Conservation (phyloP, 192 early-diverging fungal genomes). For the Paraglomus brasilianum region DNA sequence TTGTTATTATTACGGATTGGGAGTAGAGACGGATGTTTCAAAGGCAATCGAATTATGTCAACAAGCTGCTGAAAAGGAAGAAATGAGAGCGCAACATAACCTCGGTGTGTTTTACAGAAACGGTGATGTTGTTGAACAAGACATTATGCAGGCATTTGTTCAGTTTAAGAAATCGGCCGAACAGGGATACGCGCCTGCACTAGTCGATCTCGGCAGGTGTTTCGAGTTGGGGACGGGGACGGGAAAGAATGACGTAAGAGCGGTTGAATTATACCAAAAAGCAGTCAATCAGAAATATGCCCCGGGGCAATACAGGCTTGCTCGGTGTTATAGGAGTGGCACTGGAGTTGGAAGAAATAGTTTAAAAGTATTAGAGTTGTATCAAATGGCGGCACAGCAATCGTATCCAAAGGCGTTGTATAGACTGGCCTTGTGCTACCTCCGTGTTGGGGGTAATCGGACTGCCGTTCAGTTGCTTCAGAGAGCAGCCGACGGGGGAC, state of each 20-base stretch:
- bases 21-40: not conserved
- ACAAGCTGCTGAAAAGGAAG: slow-evolving; percentile 2
- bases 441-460: too few relatives aligned
- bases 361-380: too few relatives aligned
- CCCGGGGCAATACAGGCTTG: too few relatives aligned
- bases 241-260: not conserved
- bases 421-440: too few relatives aligned
- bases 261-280: too few relatives aligned
- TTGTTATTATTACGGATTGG: slow-evolving; percentile 25
- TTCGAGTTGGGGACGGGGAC: slow-evolving; percentile 26
- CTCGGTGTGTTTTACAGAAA: slow-evolving; percentile 26
- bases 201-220: slow-evolving; percentile 2
- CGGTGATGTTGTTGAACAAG: not conserved
- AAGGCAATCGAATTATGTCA: slow-evolving; percentile 21
- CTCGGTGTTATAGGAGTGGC: too few relatives aligned
- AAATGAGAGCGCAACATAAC: slow-evolving; percentile 10
- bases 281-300: too few relatives aligned
- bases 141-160: slow-evolving; percentile 21
- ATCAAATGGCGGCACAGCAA: too few relatives aligned
- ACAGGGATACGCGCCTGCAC: slow-evolving; percentile 27
- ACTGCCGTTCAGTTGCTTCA: too few relatives aligned
- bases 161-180: slow-evolving; percentile 12
- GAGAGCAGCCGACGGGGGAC: too few relatives aligned
- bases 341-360: too few relatives aligned
- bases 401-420: too few relatives aligned